Base-by-base conservation (phyloP, 2,329 filamentous ascomycete genomes). In the Penicillium italicum region DNA sequence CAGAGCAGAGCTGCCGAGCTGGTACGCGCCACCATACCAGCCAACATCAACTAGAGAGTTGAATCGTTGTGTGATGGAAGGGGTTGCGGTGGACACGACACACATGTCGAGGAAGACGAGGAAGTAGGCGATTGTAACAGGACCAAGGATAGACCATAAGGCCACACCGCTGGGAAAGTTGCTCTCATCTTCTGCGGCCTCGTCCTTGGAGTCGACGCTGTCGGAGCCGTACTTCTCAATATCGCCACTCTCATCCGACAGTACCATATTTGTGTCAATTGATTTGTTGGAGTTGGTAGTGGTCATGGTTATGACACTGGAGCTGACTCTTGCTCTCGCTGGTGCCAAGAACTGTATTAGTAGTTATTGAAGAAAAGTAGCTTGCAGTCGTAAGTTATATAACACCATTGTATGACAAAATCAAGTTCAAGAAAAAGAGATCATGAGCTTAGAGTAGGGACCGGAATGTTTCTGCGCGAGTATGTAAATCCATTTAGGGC, bases 1-100 rank as follows among this genome's bases (percentile, higher is more conserved):
- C 1, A 61, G 33, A 4, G 53, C 53, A 12, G 50, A 54, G 24
- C 60, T 62, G 28, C 22, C 67, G 22, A 82, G 67, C 31, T 75
- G 74, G 45, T 69, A 72, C 7, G 67, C 67, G 53, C 68, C 66
- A 6, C 68, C 68, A 56, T 72, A 72, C 69, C 69, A 72, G 18
- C 63, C 69, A 1, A 72, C 62, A 48, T 72, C 69, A 3, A 41
- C 38, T 1, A 41, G 38, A 26, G 38, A 41, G 38, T 41, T n/a
- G 14, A 41, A 41, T 26, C 38, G 22, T 1, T n/a, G 2, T 41
- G 38, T 41, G 9, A 41, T 41, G 8, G 38, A 22, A 2, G 38
- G 38, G 0, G 38, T 41, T 41, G 38, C 38, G 8, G 38, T 41
- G 10, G 38, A 41, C 8, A 41, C 38, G 3, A 41, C 22, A 6